These are phyloP conservation scores for Pseudogymnoascus sp. DNA, from an alignment of 2,329 filamentous ascomycete species.

Conservation along the genomic window DNA sequence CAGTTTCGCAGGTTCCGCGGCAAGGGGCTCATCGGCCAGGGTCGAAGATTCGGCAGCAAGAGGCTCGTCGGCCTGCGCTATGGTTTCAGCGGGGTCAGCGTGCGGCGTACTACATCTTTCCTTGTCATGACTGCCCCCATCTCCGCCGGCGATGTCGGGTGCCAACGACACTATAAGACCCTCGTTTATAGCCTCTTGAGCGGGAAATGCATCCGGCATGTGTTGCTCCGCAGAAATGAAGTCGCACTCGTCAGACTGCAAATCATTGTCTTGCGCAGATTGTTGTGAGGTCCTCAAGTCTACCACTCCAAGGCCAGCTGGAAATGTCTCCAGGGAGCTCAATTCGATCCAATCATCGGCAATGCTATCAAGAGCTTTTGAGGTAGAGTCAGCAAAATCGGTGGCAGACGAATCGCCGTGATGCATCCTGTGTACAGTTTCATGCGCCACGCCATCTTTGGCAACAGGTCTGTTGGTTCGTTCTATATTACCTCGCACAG, in stretches of 20 bases:
- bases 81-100: neutral
- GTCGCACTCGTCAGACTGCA: neutral
- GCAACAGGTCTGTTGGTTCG: neutral
- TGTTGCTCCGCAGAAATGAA: neutral
- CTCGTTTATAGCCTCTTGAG: neutral
- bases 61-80: neutral
- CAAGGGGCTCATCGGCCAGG: neutral
- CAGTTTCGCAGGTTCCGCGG: neutral
- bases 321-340: neutral
- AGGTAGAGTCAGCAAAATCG: neutral
- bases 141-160: neutral
- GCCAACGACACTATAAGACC: neutral
- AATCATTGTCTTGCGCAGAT: neutral
- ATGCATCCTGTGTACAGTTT: neutral
- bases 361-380: neutral
- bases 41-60: neutral
- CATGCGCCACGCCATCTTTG: neutral
- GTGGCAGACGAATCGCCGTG: neutral
- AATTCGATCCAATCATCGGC: conserved; percentile 1
- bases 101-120: neutral
- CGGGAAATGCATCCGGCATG: neutral
- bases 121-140: neutral
- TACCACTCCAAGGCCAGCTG: neutral
- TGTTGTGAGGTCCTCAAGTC: neutral
- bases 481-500: neutral